Base-by-base conservation (phyloP, 1,284 basidiomycete species). In the Trametes hirsuta region DNA sequence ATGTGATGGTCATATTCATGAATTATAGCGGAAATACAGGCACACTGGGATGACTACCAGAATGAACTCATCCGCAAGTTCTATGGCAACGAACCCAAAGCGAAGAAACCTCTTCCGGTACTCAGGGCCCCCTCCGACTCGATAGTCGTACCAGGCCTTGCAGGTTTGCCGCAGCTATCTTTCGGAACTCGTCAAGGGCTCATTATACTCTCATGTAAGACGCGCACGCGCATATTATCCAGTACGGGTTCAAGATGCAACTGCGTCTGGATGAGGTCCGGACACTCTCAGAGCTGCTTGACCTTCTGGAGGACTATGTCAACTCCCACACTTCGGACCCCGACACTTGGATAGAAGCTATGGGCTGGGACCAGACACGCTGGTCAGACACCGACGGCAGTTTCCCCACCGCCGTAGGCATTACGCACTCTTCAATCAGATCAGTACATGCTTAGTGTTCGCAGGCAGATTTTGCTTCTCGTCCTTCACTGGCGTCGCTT, bases 351-450 rank as follows among this genome's bases (percentile, higher is more conserved):
- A 84, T 97, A 55, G 79, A 88, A 67, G 95, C 94, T 3, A 85
- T 91, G 78, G 95, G 95, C 5, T 98, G 95, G 95, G 93, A 98
- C 71, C 95, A 98, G 74, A 97, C 91, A 4, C 79, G 83, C 59
- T 91, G 89, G 89, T 66, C 81, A 1, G 83, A 69, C 54, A 71
- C 71, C 41, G 54, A 79, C 18, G 76, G 82, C 25, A 73, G 80
- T 30, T 96, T 95, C 69, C 95, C 95, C 0, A 90, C 84, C 24
- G 90, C 92, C 4, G 94, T 94, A 66, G 52, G 85, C 73, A 58
- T 9, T 2, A 1, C 48, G 22, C 18, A 24, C 18, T 6, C 22
- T 6, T 21, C 8, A 41, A 41, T 41, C 2, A n/a, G 5, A 21
- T 9, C 5, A 9, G 37, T 21, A 11, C 60, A 89, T 86, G 76